phyloP scores from a whole-genome alignment of 495 filamentous ascomycete genomes.

The Penicillium maclennaniae region DNA sequence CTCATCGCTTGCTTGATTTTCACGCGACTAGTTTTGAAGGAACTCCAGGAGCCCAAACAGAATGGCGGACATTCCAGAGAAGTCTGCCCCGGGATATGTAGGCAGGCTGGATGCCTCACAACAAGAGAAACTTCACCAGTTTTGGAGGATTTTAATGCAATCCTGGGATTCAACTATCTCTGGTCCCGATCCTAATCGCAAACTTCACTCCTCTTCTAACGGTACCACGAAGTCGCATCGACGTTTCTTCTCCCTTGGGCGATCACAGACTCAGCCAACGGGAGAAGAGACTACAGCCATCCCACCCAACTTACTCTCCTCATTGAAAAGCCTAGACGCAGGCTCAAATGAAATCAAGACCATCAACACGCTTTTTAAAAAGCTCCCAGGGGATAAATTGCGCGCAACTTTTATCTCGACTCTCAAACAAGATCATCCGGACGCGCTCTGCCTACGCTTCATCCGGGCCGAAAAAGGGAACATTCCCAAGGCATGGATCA shows the following conservation, averaged over 20 bases:
- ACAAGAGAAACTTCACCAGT: slow-evolving; percentile 11
- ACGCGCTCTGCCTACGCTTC: slow-evolving; percentile 80
- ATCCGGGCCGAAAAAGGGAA: slow-evolving; percentile 94
- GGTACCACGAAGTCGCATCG: slow-evolving; percentile 2
- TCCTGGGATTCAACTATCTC: slow-evolving; percentile 15
- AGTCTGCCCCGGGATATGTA: slow-evolving; percentile 7
- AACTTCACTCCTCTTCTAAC: slow-evolving; percentile 2
- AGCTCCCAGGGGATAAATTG: slow-evolving; percentile 63
- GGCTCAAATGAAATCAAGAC: slow-evolving; percentile 22
- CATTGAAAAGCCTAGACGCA: slow-evolving; percentile 19
- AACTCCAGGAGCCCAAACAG: background rate
- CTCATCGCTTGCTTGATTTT: background rate
- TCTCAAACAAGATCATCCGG: slow-evolving; percentile 88
- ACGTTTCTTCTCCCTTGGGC: slow-evolving; percentile 18
- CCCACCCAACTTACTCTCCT: slow-evolving; percentile 14
- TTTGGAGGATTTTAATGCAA: slow-evolving; percentile 19
- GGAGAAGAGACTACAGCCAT: slow-evolving; percentile 13
- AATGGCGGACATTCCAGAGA: slow-evolving; percentile 1
- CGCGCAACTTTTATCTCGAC: slow-evolving; percentile 76
- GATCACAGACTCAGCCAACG: slow-evolving; percentile 9
- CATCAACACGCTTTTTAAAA: slow-evolving; percentile 17
- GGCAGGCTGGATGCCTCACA: slow-evolving; percentile 14
- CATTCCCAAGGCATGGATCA: slow-evolving; percentile 79
- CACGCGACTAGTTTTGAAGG: background rate
- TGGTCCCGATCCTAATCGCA: slow-evolving; percentile 1